phyloP scores from a whole-genome alignment of 768 basidiomycete species.

The Clitopilus passeckerianus region DNA sequence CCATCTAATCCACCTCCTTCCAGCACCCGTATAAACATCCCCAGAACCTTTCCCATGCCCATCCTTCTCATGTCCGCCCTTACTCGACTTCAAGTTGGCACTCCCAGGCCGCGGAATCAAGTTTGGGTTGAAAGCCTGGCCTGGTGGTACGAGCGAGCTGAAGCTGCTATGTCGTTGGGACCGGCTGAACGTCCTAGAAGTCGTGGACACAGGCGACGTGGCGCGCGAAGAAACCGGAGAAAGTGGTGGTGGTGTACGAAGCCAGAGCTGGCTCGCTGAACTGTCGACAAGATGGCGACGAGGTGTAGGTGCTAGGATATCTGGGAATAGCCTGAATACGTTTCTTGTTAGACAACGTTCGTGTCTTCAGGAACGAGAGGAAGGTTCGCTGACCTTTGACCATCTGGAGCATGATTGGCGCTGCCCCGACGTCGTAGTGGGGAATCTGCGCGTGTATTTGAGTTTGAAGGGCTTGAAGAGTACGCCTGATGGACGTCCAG shows the following conservation, averaged over 20 bases:
- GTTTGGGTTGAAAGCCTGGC: conserved; percentile 4
- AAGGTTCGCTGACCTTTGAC: not conserved
- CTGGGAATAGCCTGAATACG: not conserved
- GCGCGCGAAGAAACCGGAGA: conserved; percentile 46
- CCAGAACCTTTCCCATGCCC: conserved; percentile 11
- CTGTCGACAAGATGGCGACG: conserved; percentile 60
- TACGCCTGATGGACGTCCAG: conserved; percentile 22
- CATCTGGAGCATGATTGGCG: not conserved
- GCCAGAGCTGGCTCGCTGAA: conserved; percentile 57
- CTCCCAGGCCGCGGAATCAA: not conserved
- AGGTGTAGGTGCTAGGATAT: conserved; percentile 64
- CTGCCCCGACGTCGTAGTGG: conserved; percentile 4
- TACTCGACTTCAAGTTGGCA: not conserved
- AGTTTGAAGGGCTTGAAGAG: conserved; percentile 17
- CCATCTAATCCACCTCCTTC: conserved; percentile 72
- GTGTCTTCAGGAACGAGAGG: not conserved
- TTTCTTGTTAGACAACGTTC: not conserved
- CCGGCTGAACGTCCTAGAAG: conserved; percentile 14
- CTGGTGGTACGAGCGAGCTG: conserved; percentile 35
- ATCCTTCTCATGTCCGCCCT: not conserved
- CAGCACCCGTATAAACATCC: conserved; percentile 29
- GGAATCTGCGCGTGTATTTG: conserved; percentile 7
- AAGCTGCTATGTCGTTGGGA: conserved; percentile 29
- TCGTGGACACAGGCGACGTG: conserved; percentile 35
- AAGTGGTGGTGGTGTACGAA: conserved; percentile 38